Base-by-base conservation (phyloP, 306 rosid species). In the Cercis canadensis region DNA sequence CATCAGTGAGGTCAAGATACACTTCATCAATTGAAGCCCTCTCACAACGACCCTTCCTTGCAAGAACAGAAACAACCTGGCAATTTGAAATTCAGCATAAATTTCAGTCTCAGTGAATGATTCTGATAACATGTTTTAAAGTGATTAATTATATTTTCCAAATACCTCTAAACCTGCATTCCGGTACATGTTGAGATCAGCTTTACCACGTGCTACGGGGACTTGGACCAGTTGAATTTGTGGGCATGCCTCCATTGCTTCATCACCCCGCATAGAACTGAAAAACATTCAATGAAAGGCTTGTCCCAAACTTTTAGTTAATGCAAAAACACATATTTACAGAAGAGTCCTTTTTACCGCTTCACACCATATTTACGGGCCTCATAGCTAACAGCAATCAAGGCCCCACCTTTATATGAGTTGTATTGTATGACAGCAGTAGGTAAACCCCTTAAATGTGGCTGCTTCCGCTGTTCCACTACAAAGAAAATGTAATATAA, bases 1-100 rank as follows among this genome's bases (percentile, higher is more conserved):
- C 97, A 59, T 84, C 88, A 2, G 97, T 88, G 56, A 94, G 94
- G 77, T 90, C 98, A 57, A 94, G 94, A 80, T 94, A 94, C 4
- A 90, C 98, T 84, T 94, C 98, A 65, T 94, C 98, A 66, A 94
- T 94, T 0, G 97, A 94, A 72, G 98, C 98, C 78, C 98, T 87
- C 88, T 94, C 98, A 54, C 98, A 94, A 13, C 89, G 87, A 62
- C 94, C 98, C 79, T 83, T 94, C 66, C 81, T 82, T 3, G 98
- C 62, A 77, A 94, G 90, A 80, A 94, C 56, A 11, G 88, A 75
- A 79, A 90, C 96, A 53, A 94, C 98, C 98, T 93, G 68, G 11
- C 70, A 44, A 37, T 32, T 49, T 2, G 37, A 81, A 73, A 10
- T 52, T 15, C 57, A 36, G 14, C 61, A 49, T 31, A 15, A 37